Evolutionary conservation across 305 asterid genomes (phyloP), one percentile per base, ranked within the genome.

Genomic region (Andrographis paniculata): DNA sequence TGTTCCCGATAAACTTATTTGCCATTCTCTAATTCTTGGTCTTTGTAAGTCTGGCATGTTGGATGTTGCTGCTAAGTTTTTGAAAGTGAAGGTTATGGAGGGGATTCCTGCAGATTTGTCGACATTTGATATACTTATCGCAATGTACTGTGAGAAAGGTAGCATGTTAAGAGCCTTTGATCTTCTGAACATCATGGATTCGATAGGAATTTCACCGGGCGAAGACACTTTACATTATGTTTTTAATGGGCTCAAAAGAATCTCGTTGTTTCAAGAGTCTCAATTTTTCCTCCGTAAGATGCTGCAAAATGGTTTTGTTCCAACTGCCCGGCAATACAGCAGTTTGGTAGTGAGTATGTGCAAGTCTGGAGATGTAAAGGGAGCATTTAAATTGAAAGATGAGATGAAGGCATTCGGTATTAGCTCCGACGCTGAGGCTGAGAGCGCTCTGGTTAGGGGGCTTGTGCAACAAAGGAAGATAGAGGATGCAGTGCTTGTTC

Each of bases 401-500:
- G 82, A 75, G 63, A 66, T 88, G 68, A 76, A 64, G 65, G 56
- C 51, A 21, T 67, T 71, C 51, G 72, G 82, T 16, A 45, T 79
- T 48, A 18, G 66, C 52, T 65, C 83, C 16, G 56, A 56, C 48
- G 58, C 15, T 28, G 63, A 72, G 57, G 79, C 81, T 20, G 87
- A 79, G 61, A 62, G 95, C 55, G 93, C 93, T 3, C 56, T 85
- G 58, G 62, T 88, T 53, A 72, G 95, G 58, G 97, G 94, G 59
- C 80, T 88, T 11, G 87, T 76, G 70, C 67, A 20, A 63, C 47
- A 63, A 45, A 74, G 93, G 53, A 88, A 74, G 70, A 66, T 61
- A 49, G 91, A 78, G 64, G 95, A 88, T 42, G 94, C 80, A 9
- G 44, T 73, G 55, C 58, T 68, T 47, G 48, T 73, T 38, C 74